Percentiles rank a stretch among this genome's conserved stretches.
These are phyloP conservation scores for Leccinum incarnatum DNA, from an alignment of 768 basidiomycete species.

Conservation along the genomic window DNA sequence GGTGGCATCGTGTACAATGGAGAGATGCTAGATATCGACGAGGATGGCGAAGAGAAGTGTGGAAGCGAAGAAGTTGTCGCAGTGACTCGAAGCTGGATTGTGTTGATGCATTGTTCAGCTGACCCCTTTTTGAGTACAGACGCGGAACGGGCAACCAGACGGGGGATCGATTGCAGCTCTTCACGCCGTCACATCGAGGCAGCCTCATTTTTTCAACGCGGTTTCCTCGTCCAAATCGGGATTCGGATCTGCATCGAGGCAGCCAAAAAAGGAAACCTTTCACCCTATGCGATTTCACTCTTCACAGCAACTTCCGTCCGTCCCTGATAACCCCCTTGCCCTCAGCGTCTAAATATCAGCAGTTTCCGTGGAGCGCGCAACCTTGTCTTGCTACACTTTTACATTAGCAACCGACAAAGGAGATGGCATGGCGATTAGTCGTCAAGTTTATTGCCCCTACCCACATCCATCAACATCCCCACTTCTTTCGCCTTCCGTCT, in stretches of 20 bases:
- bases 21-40: background rate
- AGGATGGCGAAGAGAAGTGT: background rate
- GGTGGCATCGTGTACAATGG: slow-evolving; percentile 28
- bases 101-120: slow-evolving; percentile 7
- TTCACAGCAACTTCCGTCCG: background rate
- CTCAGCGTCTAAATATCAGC: background rate
- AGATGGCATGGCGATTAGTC: slow-evolving; percentile 6
- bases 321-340: background rate
- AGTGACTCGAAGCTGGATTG: background rate
- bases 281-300: background rate
- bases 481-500: slow-evolving; percentile 48
- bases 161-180: slow-evolving; percentile 23
- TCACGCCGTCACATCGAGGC: slow-evolving; percentile 41
- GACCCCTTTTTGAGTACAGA: slow-evolving; percentile 31
- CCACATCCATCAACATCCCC: background rate
- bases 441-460: background rate
- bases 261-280: slow-evolving; percentile 13
- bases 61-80: background rate
- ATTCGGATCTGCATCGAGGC: slow-evolving; percentile 28
- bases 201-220: slow-evolving; percentile 33
- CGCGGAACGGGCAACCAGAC: slow-evolving; percentile 21
- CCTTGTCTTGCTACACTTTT: background rate
- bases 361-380: background rate
- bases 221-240: slow-evolving; percentile 27
- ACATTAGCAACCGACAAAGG: slow-evolving; percentile 10